Evolutionary conservation across 768 basidiomycete species (phyloP).

Genomic region (Mycena polygramma): DNA sequence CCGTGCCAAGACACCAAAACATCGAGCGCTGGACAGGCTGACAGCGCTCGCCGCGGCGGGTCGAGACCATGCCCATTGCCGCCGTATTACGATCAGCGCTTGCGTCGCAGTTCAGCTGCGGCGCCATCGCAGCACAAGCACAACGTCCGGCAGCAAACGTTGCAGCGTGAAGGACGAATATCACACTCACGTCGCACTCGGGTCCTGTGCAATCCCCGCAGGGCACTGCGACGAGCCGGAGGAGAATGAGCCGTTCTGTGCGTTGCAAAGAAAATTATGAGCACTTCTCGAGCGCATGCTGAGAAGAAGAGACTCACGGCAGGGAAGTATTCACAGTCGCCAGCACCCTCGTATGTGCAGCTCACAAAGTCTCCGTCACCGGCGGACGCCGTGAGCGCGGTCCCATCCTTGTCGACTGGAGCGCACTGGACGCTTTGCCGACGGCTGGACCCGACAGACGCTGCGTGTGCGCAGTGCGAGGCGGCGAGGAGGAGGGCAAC

Average conservation of each 20-base stretch:
- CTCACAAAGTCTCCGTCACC: constrained; percentile 23
- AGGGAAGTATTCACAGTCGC: constrained; percentile 31
- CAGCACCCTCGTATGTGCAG: constrained; percentile 36
- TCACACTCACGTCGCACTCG: constrained; percentile 24
- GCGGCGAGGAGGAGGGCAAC: constrained; percentile 12
- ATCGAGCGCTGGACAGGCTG: no score
- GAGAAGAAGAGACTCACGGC: constrained; percentile 14
- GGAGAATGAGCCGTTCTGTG: constrained; percentile 32
- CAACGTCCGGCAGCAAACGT: neutral
- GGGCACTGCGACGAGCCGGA: constrained; percentile 18
- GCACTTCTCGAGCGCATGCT: neutral
- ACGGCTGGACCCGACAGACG: neutral
- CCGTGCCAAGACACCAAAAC: no score
- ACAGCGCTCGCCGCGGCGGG: no score
- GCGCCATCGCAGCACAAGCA: neutral
- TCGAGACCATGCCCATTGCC: no score
- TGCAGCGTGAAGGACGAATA: neutral
- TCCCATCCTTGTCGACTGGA: constrained; percentile 32
- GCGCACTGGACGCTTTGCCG: constrained; percentile 27
- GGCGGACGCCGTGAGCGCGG: constrained; percentile 21
- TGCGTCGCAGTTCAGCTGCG: neutral
- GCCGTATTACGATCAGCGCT: no score
- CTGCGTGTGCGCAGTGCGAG: neutral
- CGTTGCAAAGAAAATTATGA: neutral
- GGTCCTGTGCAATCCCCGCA: constrained; percentile 13